Evolutionary conservation across 306 rosid species (phyloP).

Genomic region (Ammopiptanthus mongolicus): DNA sequence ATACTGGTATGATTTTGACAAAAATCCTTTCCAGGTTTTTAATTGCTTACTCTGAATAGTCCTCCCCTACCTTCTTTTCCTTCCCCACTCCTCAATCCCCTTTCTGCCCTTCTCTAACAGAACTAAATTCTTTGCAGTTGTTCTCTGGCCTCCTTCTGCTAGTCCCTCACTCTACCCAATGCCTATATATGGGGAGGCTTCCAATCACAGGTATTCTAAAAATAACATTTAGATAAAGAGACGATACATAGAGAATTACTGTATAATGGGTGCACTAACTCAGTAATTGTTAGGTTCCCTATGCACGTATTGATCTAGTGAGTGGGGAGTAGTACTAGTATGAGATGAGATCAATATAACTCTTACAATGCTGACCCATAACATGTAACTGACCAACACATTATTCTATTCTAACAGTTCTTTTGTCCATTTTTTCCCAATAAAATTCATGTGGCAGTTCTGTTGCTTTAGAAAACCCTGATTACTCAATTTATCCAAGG

Average conservation of each 20-base stretch:
- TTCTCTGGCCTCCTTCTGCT: slow-evolving; percentile 95
- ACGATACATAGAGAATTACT: neutral
- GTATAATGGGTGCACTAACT: neutral
- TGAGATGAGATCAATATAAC: slow-evolving; percentile 4
- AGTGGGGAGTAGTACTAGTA: neutral
- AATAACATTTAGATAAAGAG: neutral
- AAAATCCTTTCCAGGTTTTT: slow-evolving; percentile 5
- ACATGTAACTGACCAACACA: neutral
- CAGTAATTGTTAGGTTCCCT: slow-evolving; percentile 11
- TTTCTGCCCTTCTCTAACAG: slow-evolving; percentile 11
- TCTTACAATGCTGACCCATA: neutral
- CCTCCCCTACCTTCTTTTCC: neutral
- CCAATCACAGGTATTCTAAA: slow-evolving; percentile 74
- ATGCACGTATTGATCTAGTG: neutral
- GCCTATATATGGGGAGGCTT: slow-evolving; percentile 95
- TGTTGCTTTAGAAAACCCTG: slow-evolving; percentile 67
- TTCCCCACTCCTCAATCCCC: neutral
- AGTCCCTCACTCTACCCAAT: slow-evolving; percentile 68
- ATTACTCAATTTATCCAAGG: slow-evolving; percentile 71
- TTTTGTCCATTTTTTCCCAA: slow-evolving; percentile 3
- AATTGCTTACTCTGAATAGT: neutral
- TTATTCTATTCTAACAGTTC: slow-evolving; percentile 10
- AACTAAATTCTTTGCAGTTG: slow-evolving; percentile 46
- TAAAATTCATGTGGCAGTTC: slow-evolving; percentile 49
- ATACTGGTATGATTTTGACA: neutral